phyloP scores from a whole-genome alignment of 805 yeast species.

The Saturnispora kantuleensis region DNA sequence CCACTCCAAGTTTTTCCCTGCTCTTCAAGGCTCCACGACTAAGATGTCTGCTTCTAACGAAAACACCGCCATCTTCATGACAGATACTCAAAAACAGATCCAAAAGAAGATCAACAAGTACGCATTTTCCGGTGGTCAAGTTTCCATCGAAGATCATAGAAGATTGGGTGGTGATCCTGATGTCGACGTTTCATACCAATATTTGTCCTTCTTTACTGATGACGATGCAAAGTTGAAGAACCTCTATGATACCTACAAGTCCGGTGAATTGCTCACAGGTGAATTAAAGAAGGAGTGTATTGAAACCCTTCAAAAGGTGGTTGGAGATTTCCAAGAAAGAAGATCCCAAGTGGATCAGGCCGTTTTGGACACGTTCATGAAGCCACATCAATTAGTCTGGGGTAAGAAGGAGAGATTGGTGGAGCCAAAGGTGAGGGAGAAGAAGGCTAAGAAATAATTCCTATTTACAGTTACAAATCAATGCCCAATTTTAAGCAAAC shows the following conservation, averaged over 20 bases:
- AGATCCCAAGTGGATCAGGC: slow-evolving; percentile 59
- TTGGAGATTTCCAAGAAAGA: slow-evolving; percentile 70
- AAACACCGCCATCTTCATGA: slow-evolving; percentile 87
- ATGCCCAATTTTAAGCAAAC: slow-evolving; percentile 3
- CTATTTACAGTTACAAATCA: neutral
- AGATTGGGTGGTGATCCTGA: slow-evolving; percentile 88
- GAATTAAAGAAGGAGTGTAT: slow-evolving; percentile 88
- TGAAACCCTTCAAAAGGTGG: slow-evolving; percentile 68
- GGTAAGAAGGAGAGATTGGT: slow-evolving; percentile 69
- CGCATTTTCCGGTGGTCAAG: slow-evolving; percentile 93
- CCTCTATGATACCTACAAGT: slow-evolving; percentile 54
- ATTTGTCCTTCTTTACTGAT: slow-evolving; percentile 77
- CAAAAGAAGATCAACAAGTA: slow-evolving; percentile 91
- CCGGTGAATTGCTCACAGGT: slow-evolving; percentile 81
- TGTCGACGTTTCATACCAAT: slow-evolving; percentile 91
- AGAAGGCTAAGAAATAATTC: slow-evolving; percentile 23
- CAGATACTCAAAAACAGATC: slow-evolving; percentile 85
- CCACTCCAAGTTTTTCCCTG: slow-evolving; percentile 96
- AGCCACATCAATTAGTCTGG: slow-evolving; percentile 69
- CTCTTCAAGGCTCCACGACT: slow-evolving; percentile 90
- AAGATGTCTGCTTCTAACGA: slow-evolving; percentile 96
- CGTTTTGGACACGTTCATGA: slow-evolving; percentile 61
- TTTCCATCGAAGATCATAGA: slow-evolving; percentile 83
- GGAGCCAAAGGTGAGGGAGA: slow-evolving; percentile 48
- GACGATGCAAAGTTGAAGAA: slow-evolving; percentile 72